Evolutionary conservation across 2,329 filamentous ascomycete species (phyloP), one percentile per base, ranked within the genome.

Genomic region (Penicillium sp.): DNA sequence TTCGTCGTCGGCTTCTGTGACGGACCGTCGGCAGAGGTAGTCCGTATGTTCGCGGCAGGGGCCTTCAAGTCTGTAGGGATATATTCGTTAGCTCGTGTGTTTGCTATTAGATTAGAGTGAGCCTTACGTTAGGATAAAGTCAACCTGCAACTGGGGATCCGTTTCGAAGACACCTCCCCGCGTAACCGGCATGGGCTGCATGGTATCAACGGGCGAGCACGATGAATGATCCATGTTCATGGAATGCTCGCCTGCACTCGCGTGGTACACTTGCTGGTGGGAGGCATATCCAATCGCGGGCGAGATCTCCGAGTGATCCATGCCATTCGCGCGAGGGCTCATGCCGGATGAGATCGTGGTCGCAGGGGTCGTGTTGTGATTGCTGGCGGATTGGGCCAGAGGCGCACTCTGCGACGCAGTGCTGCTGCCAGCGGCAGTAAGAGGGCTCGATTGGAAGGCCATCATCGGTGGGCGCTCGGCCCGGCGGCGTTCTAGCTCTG

Each of bases 11-110:
- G 86, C 74, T 63, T 83, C 77, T 49, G 78, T 75, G 61, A 80
- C 58, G 52, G 78, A 75, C 78, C 92, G 87, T 85, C 96, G 95
- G 81, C 94, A 97, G 52, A 93, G 91, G 73, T 89, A 89, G 80
- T 97, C 93, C 75, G 96, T 75, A 48, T 75, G 73, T 57, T 72
- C 72, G 37, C 73, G 73, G 56, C 73, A 76, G 0, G 73, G 73
- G 6, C 66, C 66, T 89, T 90, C 89, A 82, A 83, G 68, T 64
- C 75, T 85, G 75, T 62, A 13, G 1, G 27, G 23, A 50, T 47
- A 19, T n/a, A 37, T 50, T 59, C 45, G 56, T 53, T 37, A 46
- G 50, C 21, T 35, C 17, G 35, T n/a, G 19, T 21, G 7, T 52
- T 37, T 52, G 42, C 5, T 45, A 15, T 7, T 41, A 3, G 25